Evolutionary conservation across 2,329 filamentous ascomycete species (phyloP).

Genomic region (Colletotrichum sp.): DNA sequence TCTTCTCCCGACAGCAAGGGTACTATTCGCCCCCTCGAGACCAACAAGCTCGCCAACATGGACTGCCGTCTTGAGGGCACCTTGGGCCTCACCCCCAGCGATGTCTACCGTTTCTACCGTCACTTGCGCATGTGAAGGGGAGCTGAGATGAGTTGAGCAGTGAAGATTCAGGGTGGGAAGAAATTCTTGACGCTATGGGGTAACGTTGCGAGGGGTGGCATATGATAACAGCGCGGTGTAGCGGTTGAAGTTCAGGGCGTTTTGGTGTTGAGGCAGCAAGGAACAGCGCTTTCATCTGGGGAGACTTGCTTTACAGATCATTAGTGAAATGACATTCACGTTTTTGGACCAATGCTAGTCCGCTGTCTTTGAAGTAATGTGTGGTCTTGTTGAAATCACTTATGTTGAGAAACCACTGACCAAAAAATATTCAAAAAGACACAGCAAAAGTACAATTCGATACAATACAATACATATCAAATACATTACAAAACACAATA

Average conservation of each 20-base stretch:
- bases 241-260: not conserved
- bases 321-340: not conserved
- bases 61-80: constrained; percentile 22
- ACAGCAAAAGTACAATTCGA: too few relatives aligned
- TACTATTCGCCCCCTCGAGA: constrained; percentile 15
- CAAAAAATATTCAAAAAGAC: not conserved
- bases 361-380: not conserved
- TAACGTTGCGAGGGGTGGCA: not conserved
- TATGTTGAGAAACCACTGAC: not conserved
- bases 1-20: not conserved
- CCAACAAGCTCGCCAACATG: constrained; percentile 19
- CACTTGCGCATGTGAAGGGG: not conserved
- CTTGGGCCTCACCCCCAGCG: not conserved
- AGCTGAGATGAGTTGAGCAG: not conserved
- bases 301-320: not conserved
- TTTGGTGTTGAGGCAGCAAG: not conserved
- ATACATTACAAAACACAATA: not conserved
- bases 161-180: not conserved
- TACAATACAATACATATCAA: not conserved
- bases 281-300: not conserved
- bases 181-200: not conserved
- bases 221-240: not conserved
- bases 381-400: not conserved
- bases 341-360: not conserved
- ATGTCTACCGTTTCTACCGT: not conserved